Base-by-base conservation (phyloP, 225 moss, liverwort and hornwort genomes). In the Takakia lepidozioides region DNA sequence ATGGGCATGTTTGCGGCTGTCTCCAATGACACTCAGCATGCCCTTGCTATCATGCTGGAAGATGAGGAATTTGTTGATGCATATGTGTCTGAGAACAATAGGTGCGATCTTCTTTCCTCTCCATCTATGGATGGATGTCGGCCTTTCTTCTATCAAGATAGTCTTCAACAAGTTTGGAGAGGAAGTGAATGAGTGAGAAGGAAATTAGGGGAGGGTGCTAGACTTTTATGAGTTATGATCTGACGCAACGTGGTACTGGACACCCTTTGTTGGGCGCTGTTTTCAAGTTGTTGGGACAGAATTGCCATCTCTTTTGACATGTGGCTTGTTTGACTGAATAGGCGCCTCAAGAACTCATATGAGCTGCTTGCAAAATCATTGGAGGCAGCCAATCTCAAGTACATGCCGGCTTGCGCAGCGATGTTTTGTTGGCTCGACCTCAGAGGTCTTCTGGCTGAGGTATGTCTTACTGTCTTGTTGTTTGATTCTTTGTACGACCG, bases 1-100 rank as follows among this genome's bases (percentile, higher is more conserved):
- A 98, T 98, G 95, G 95, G 95, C 55, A 98, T 98, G 91, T 98
- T 98, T 74, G 72, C 95, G 51, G 95, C 95, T 27, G 95, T 98
- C 43, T 98, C 95, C 15, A 98, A 76, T 57, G 95, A 98, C 56
- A 98, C 95, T 21, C 95, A 98, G 56, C 95, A 98, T 67, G 95
- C 95, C 16, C 68, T 98, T 15, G 87, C 95, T 38, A 76, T 83
- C 22, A 73, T 98, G 82, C 69, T 98, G 53, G 95, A 98, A 68
- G 95, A 98, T 43, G 95, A 87, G 59, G 66, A 44, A 45, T 98
- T 98, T 74, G 87, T 98, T 17, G 95, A 98, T 62, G 71, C 47
- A 18, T 98, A 98, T 55, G 90, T 98, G 13, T 14, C 69, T 55
- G 95, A 98, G 62, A 98, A 98, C 51, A 98, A 98, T 42, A 82